phyloP scores from a whole-genome alignment of 768 basidiomycete genomes.

The Podaxis pistillaris region DNA sequence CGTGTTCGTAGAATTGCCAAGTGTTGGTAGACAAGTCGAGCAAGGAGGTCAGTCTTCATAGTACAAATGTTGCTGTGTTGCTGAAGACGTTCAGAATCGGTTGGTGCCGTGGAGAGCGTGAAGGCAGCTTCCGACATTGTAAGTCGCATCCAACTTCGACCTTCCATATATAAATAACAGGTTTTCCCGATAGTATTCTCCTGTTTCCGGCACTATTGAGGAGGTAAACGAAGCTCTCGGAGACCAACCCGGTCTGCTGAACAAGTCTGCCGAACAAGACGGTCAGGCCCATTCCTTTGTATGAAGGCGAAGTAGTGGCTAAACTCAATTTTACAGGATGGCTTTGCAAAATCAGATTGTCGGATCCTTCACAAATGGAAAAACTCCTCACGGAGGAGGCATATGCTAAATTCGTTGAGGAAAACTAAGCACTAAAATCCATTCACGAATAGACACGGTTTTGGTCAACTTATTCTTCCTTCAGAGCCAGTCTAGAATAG shows the following conservation, averaged over 20 bases:
- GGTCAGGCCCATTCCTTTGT: constrained; percentile 46
- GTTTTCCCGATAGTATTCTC: constrained; percentile 67
- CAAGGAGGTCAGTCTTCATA: constrained; percentile 65
- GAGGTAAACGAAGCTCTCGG: constrained; percentile 76
- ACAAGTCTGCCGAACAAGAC: constrained; percentile 81
- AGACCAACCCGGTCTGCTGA: constrained; percentile 74
- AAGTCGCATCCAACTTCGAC: constrained; percentile 13
- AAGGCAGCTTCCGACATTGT: constrained; percentile 97
- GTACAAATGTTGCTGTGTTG: background rate
- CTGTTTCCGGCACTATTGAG: constrained; percentile 80
- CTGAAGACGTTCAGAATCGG: constrained; percentile 52
- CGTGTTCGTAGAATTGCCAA: constrained; percentile 92
- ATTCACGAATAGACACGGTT: background rate
- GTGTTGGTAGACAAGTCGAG: constrained; percentile 54
- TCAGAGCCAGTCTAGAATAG: constrained; percentile 2
- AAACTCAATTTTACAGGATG: constrained; percentile 59
- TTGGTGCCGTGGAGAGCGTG: constrained; percentile 94
- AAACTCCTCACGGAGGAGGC: constrained; percentile 68
- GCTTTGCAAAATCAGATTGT: constrained; percentile 91
- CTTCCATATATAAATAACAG: constrained; percentile 15
- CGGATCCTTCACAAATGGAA: constrained; percentile 78
- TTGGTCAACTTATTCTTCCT: background rate
- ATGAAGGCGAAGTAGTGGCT: background rate
- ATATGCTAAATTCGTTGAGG: constrained; percentile 52
- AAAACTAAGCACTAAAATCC: constrained; percentile 22